These are phyloP conservation scores for Penicillium sp. DNA, from an alignment of 2,329 filamentous ascomycete species.

Conservation along the genomic window DNA sequence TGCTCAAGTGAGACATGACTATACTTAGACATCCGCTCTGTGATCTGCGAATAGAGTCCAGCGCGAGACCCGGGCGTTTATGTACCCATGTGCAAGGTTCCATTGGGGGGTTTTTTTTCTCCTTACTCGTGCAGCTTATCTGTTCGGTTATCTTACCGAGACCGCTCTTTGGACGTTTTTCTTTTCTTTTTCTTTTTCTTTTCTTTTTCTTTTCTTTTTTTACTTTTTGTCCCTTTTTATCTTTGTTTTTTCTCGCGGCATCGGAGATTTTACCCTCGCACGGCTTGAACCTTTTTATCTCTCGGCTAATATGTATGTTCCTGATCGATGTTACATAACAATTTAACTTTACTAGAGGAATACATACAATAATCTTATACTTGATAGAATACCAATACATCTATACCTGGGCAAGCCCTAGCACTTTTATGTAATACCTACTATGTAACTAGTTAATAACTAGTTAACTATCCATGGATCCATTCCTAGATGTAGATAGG, in stretches of 20 bases:
- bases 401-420: not conserved
- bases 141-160: slow-evolving; percentile 11
- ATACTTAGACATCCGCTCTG: slow-evolving; percentile 13
- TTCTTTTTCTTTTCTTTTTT: not conserved
- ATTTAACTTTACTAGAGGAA: not conserved
- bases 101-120: not conserved
- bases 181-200: not conserved
- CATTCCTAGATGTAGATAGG: not conserved
- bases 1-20: slow-evolving; percentile 21
- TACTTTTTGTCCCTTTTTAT: not conserved
- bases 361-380: not conserved
- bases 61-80: slow-evolving; percentile 1
- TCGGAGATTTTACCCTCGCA: slow-evolving; percentile 15
- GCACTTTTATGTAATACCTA: not conserved
- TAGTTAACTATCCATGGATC: no score
- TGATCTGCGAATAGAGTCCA: slow-evolving; percentile 20
- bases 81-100: not conserved
- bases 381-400: not conserved
- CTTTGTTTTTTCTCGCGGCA: not conserved
- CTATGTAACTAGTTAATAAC: no score
- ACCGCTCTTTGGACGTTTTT: not conserved
- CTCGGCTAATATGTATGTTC: slow-evolving; percentile 5
- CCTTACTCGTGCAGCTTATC: slow-evolving; percentile 4
- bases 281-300: not conserved
- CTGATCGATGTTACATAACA: slow-evolving; percentile 2